Evolutionary conservation across 2,329 filamentous ascomycete species (phyloP), one percentile per base, ranked within the genome.

Genomic region (Ascochyta lentis): DNA sequence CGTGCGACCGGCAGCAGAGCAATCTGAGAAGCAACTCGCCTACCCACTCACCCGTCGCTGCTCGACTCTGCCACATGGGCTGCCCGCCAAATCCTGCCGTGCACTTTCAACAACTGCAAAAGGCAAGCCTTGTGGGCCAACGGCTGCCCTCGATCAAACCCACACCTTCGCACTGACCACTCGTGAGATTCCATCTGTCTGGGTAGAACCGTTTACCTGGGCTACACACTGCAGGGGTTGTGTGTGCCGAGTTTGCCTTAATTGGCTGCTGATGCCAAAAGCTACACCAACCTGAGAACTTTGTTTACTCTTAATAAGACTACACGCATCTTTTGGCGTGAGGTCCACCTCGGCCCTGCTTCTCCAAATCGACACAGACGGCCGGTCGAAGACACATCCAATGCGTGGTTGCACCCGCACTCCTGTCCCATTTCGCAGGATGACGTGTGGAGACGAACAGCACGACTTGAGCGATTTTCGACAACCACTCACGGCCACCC

Each of bases 241-340:
- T 39, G 8, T 19, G 37, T 56, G 43, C 53, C 42, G 47, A 24
- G 31, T 31, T 43, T 31, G 37, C 48, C 48, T 56, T 51, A 42
- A 56, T 56, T 56, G 53, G 53, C 48, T 51, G 41, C 37, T 42
- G 31, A 26, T 9, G 9, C 12, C 43, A 29, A 41, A 42, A 47
- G 46, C 46, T 43, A 50, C 47, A 56, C 53, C 47, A 12, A 43
- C 47, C 31, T 42, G 47, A 56, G 47, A 56, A 51, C 53, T 51
- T 37, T 47, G 42, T 56, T 56, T 38, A 51, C 53, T 39, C 40
- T 46, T 56, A 56, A 47, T 56, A 37, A 37, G 31, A 56, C 53
- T 56, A 56, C 53, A 51, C 33, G 31, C 38, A 46, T 43, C 15
- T 12, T 12, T 38, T 42, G 42, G 34, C 42, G 39, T 6, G 6